These are phyloP conservation scores for Lactifluus echinatus DNA, from an alignment of 768 basidiomycete species.

Conservation along the genomic window DNA sequence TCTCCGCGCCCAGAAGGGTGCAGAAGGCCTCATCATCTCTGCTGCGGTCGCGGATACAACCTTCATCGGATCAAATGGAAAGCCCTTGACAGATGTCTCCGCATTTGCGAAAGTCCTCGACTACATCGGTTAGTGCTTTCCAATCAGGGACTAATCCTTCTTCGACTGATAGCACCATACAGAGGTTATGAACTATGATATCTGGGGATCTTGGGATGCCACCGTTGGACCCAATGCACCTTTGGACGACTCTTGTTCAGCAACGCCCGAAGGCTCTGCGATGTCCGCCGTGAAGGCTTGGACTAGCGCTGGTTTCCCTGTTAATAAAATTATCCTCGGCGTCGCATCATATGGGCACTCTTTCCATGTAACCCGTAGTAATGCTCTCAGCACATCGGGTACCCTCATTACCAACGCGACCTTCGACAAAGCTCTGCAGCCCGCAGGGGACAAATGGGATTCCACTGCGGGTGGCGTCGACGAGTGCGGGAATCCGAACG, in stretches of 20 bases:
- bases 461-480: slow-evolving; percentile 36
- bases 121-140: slow-evolving; percentile 34
- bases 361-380: slow-evolving; percentile 35
- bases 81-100: slow-evolving; percentile 59
- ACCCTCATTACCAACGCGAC: slow-evolving; percentile 8
- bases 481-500: slow-evolving; percentile 44
- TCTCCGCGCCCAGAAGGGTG: slow-evolving; percentile 48
- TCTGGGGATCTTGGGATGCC: slow-evolving; percentile 44
- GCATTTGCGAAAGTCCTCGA: slow-evolving; percentile 64
- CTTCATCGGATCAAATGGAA: slow-evolving; percentile 40
- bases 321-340: slow-evolving; percentile 68
- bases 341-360: slow-evolving; percentile 80
- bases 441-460: slow-evolving; percentile 40
- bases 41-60: slow-evolving; percentile 42
- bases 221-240: slow-evolving; percentile 83
- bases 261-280: slow-evolving; percentile 62
- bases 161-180: neutral
- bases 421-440: slow-evolving; percentile 17
- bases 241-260: slow-evolving; percentile 66
- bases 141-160: neutral
- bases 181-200: slow-evolving; percentile 62
- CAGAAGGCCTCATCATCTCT: slow-evolving; percentile 49
- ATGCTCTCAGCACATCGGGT: slow-evolving; percentile 28
- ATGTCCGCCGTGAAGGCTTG: slow-evolving; percentile 67
- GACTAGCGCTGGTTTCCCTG: slow-evolving; percentile 75